phyloP scores from a whole-genome alignment of 1,139 yeast genomes.

The Taiozyma sp. region DNA sequence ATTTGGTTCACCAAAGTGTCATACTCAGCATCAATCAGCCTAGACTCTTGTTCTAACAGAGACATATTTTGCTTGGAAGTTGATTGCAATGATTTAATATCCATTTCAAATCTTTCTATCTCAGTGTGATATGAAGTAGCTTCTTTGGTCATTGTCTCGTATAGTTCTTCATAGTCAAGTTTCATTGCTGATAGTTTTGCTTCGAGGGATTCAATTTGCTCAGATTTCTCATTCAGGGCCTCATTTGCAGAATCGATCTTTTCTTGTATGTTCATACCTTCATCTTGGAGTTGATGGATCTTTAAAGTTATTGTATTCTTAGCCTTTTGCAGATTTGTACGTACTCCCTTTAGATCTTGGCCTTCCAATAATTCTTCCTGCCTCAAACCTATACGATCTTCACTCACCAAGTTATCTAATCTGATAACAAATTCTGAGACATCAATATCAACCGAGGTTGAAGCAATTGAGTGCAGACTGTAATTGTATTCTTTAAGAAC shows the following conservation, averaged over 20 bases:
- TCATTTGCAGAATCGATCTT: constrained; percentile 52
- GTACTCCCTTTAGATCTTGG: constrained; percentile 25
- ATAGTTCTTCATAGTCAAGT: constrained; percentile 50
- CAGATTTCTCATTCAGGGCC: constrained; percentile 49
- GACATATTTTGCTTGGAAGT: constrained; percentile 49
- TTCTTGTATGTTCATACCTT: constrained; percentile 53
- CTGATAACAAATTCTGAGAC: constrained; percentile 33
- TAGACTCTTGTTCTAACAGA: constrained; percentile 51
- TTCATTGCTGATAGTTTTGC: constrained; percentile 49
- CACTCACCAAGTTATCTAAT: constrained; percentile 30
- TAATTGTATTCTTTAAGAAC: constrained; percentile 52
- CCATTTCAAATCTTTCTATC: constrained; percentile 60
- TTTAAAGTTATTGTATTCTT: constrained; percentile 43
- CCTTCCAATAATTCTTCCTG: constrained; percentile 35
- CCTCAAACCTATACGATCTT: constrained; percentile 32
- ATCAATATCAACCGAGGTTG: constrained; percentile 20
- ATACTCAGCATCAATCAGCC: constrained; percentile 48
- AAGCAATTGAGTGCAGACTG: constrained; percentile 42
- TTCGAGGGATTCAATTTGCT: constrained; percentile 53
- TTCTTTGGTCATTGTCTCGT: constrained; percentile 51
- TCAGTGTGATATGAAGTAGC: constrained; percentile 53
- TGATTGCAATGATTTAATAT: constrained; percentile 47
- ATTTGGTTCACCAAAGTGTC: constrained; percentile 47
- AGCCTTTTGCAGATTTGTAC: constrained; percentile 32
- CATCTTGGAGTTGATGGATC: constrained; percentile 53